Conservation (phyloP, 2,329 filamentous ascomycete genomes). For the Diaporthe vexans region DNA sequence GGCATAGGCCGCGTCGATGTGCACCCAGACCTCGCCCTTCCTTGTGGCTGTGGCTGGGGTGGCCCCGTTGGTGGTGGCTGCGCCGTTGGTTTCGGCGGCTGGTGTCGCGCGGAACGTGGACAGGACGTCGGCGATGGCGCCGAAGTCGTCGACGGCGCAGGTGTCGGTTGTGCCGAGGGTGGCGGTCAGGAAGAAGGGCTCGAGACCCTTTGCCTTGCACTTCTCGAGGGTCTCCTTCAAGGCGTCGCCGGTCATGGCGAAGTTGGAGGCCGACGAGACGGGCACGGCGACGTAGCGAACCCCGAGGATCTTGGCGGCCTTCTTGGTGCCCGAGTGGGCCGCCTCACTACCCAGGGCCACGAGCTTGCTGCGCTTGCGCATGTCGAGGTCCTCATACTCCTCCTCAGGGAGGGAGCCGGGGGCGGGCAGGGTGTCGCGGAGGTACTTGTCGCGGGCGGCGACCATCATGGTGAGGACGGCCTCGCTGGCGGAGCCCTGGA, state of each 20-base stretch:
- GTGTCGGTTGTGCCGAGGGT: constrained; percentile 90
- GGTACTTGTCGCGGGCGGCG: constrained; percentile 85
- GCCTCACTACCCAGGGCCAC: constrained; percentile 86
- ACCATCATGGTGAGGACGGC: constrained; percentile 89
- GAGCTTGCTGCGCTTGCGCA: constrained; percentile 76
- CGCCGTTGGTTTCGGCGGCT: constrained; percentile 32
- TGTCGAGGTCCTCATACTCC: constrained; percentile 78
- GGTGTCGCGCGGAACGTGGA: constrained; percentile 48
- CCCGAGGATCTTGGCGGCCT: constrained; percentile 88
- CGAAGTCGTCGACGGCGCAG: constrained; percentile 88
- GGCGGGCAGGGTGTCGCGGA: constrained; percentile 70
- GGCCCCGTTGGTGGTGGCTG: constrained; percentile 2
- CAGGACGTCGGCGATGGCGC: constrained; percentile 70
- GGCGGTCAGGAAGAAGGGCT: constrained; percentile 88
- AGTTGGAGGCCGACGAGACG: constrained; percentile 73
- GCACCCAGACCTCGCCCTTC: constrained; percentile 81
- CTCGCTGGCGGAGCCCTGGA: constrained; percentile 92
- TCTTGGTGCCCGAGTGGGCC: constrained; percentile 87
- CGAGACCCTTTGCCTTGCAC: constrained; percentile 76
- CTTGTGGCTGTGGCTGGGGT: constrained; percentile 32
- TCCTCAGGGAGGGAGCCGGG: constrained; percentile 57
- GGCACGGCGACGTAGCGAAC: constrained; percentile 82
- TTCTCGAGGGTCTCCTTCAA: constrained; percentile 74
- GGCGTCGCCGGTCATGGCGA: constrained; percentile 76
- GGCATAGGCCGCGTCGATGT: constrained; percentile 94